Evolutionary conservation across 78 protist genomes (phyloP), one percentile per base, ranked within the genome.

Genomic region (Dictyostelium capitatum): DNA sequence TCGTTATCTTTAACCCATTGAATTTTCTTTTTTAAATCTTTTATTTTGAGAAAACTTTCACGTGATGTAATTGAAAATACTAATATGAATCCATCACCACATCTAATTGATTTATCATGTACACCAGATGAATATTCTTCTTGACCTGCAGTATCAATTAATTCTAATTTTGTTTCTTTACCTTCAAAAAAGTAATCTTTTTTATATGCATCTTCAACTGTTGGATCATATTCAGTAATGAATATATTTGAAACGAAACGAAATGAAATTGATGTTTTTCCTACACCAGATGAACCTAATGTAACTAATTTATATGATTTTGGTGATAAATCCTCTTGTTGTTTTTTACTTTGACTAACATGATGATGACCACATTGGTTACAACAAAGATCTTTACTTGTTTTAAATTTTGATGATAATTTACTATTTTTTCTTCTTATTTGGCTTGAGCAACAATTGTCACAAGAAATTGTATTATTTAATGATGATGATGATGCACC

Each of bases 71-170:
- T 94, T 70, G 85, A 72, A 15, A 74, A 94, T 23, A 94, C 84
- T 19, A 69, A 73, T 15, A 94, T 50, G 32, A 94, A 94, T 3
- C 96, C 96, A 51, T 94, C 96, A 10, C 96, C 92, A 11, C 65
- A 32, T 59, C 89, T 56, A 43, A 94, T 59, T 23, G 81, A 79
- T 65, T 85, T 82, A 41, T 94, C 96, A 0, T 83, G 89, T 25
- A 89, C 75, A 15, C 95, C 96, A 47, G 69, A 32, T 4, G 75
- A 19, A 43, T 84, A 94, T 23, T 89, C 94, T 32, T 92, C 96
- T 50, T 83, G 90, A 46, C 96, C 96, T n/a, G 96, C 96, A 17
- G 96, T 92, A 79, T 85, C 96, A 0, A 94, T 32, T 46, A 94
- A 69, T 53, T 94, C 96, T 41, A 94, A 41, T 30, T 82, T 79